Evolutionary conservation across 306 rosid species (phyloP).

Genomic region (Prunus campanulata): DNA sequence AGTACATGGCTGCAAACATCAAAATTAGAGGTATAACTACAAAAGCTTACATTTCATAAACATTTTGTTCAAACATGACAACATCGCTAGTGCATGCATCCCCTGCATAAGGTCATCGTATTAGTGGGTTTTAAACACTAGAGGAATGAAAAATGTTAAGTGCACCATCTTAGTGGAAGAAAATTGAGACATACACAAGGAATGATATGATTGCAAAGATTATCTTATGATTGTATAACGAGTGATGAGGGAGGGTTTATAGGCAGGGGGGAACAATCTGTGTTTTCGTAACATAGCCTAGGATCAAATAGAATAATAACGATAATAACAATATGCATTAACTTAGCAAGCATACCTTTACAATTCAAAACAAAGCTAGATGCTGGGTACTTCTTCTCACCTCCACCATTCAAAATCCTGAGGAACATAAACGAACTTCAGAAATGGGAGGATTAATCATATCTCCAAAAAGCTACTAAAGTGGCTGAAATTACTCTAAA

Average conservation of each 20-base stretch:
- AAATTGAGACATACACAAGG: neutral
- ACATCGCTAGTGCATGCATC: constrained; percentile 92
- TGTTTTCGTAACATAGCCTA: neutral
- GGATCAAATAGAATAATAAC: neutral
- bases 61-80: constrained; percentile 89
- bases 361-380: constrained; percentile 72
- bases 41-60: constrained; percentile 71
- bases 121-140: constrained; percentile 8
- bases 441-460: constrained; percentile 2
- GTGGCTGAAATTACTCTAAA: constrained; percentile 47
- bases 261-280: neutral
- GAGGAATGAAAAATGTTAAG: neutral
- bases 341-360: constrained; percentile 48
- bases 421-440: constrained; percentile 25
- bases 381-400: constrained; percentile 65
- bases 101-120: constrained; percentile 49
- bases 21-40: constrained; percentile 8
- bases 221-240: neutral
- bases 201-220: neutral
- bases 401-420: constrained; percentile 78
- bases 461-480: constrained; percentile 3
- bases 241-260: neutral
- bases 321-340: neutral
- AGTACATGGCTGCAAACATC: neutral
- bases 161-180: neutral